Evolutionary conservation across 2,329 filamentous ascomycete genomes (phyloP), one percentile per base, ranked within the genome.

Genomic region (Drechslera avenae): DNA sequence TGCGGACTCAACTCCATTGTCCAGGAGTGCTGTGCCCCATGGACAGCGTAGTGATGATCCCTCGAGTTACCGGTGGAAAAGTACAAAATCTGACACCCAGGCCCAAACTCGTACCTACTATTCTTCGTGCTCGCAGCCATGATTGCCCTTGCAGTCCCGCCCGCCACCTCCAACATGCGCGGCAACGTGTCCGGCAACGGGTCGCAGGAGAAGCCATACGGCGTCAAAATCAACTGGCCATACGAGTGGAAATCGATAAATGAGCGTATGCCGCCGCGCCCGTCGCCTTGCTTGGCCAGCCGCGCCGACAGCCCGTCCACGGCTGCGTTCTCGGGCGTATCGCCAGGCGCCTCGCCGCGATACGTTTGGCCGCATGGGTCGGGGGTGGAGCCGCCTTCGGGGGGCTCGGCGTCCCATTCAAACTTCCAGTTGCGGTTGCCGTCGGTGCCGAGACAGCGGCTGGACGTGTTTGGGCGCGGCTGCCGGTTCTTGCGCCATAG

Each of bases 171-270:
- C 4, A 78, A 76, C 19, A 76, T 75, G 7, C 76, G 73, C 12
- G 67, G 64, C 3, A 82, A 81, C 0, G 86, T 76, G 54, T 83
- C 81, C 18, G 74, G 69, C 2, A 63, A 56, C 5, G 60, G 60
- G 26, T 63, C 60, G 40, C 62, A 65, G 2, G 78, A 69, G 35
- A 73, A 71, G n/a, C 84, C 84, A 57, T 84, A 86, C 1, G 76
- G 81, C 10, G 81, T 78, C 47, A 83, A 78, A 46, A 86, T 78
- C 21, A 83, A 75, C 64, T 87, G 84, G 18, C 79, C 80, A 66
- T 85, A 88, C 1, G 80, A 79, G 72, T 88, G 85, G 69, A 81
- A 84, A 70, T 88, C 85, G 46, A 87, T 81, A 64, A 80, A 88
- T 0, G 86, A 77, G 60, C 82, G 81, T 33, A 87, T 75, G 0